Evolutionary conservation across 768 basidiomycete species (phyloP).

Genomic region (Russula sp.): DNA sequence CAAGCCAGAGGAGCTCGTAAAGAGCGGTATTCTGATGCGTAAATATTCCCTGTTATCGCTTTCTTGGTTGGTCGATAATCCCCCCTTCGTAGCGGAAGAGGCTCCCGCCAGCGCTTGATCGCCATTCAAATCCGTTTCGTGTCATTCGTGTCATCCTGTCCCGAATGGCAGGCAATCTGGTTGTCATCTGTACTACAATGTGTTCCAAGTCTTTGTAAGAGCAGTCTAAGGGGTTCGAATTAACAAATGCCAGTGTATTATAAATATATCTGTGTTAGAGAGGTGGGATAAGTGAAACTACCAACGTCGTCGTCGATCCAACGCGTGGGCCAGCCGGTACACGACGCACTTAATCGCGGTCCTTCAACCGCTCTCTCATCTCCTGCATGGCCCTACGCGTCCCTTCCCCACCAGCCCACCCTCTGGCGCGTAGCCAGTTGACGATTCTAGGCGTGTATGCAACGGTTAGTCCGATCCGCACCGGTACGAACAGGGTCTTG

Average conservation of each 20-base stretch:
- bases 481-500: constrained; percentile 87
- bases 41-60: constrained; percentile 17
- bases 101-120: constrained; percentile 16
- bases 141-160: neutral
- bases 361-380: constrained; percentile 35
- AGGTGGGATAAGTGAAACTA: constrained; percentile 2
- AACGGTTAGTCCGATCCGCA: constrained; percentile 85
- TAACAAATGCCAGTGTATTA: constrained; percentile 3
- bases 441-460: constrained; percentile 83
- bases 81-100: constrained; percentile 14
- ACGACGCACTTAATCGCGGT: constrained; percentile 21
- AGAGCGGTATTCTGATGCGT: constrained; percentile 55
- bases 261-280: neutral
- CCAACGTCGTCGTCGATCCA: neutral
- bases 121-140: neutral
- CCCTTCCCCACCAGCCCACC: constrained; percentile 78
- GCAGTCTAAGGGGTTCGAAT: constrained; percentile 15
- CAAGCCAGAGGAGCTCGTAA: constrained; percentile 55
- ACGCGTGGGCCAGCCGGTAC: constrained; percentile 20
- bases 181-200: constrained; percentile 9
- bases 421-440: constrained; percentile 68
- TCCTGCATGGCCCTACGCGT: constrained; percentile 54
- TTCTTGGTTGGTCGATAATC: neutral
- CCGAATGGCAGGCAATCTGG: neutral
- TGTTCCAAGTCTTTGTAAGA: constrained; percentile 9